phyloP scores from a whole-genome alignment of 352 stramenopile species.

The Phytophthora lateralis region DNA sequence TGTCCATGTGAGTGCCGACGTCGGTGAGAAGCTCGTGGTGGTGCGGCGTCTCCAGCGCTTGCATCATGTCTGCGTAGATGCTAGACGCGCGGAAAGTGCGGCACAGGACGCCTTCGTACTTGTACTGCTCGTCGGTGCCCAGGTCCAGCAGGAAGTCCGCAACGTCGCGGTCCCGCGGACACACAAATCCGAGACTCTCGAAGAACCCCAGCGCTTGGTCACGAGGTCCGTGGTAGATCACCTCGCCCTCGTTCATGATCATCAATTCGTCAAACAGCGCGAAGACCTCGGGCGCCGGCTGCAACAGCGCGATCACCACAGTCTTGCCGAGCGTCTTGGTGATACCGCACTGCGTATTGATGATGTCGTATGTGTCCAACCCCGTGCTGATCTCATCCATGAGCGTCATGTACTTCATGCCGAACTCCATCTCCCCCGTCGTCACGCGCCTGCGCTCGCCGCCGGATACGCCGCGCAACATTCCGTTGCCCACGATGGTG shows the following conservation, averaged over 20 bases:
- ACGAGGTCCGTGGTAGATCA: slow-evolving; percentile 33
- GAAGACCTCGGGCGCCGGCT: slow-evolving; percentile 75
- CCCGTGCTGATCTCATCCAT: slow-evolving; percentile 85
- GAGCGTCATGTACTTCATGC: slow-evolving; percentile 72
- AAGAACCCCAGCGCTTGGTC: slow-evolving; percentile 72
- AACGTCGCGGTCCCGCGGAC: slow-evolving; percentile 32
- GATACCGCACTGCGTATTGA: slow-evolving; percentile 8
- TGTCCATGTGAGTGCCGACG: slow-evolving; percentile 34
- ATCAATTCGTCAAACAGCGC: slow-evolving; percentile 60
- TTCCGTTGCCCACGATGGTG: slow-evolving; percentile 64
- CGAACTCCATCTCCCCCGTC: slow-evolving; percentile 87
- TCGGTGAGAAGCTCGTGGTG: slow-evolving; percentile 33
- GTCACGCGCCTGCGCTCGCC: slow-evolving; percentile 79
- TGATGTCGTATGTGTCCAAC: slow-evolving; percentile 67
- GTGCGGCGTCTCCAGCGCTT: slow-evolving; percentile 31
- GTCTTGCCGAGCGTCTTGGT: slow-evolving; percentile 44
- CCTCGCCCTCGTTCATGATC: slow-evolving; percentile 5
- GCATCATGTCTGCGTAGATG: slow-evolving; percentile 35
- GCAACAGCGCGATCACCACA: slow-evolving; percentile 76
- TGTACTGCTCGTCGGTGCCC: slow-evolving; percentile 46
- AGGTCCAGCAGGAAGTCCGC: slow-evolving; percentile 47
- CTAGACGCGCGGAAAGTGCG: slow-evolving; percentile 32
- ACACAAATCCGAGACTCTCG: slow-evolving; percentile 51
- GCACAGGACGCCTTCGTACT: slow-evolving; percentile 35
- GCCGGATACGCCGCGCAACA: slow-evolving; percentile 69